A percentile compares a stretch with the other conserved stretches of the same genome.
Conservation (phyloP, 331 rosid species). For the Spiraea crenata region DNA sequence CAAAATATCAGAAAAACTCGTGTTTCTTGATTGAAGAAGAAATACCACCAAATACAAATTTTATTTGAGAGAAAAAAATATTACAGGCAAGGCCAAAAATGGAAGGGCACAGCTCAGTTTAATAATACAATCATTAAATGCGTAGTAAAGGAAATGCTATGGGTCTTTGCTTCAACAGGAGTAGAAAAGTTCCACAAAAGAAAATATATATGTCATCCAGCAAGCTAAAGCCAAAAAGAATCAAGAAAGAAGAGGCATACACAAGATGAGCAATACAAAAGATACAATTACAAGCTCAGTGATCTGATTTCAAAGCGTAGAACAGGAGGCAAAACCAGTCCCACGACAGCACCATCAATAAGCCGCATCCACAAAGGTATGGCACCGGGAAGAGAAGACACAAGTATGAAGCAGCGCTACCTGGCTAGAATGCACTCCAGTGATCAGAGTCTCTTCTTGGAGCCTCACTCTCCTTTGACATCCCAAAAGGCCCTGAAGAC, state of each 20-base stretch:
- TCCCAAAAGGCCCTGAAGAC: constrained; percentile 7
- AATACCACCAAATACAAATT: neutral
- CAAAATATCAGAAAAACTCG: neutral
- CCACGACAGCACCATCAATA: constrained; percentile 20
- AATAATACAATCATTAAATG: constrained; percentile 22
- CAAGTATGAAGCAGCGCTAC: constrained; percentile 16
- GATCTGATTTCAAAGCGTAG: constrained; percentile 30
- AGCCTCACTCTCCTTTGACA: constrained; percentile 16
- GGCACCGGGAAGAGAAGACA: constrained; percentile 24
- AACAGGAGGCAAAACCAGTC: constrained; percentile 26
- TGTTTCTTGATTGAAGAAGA: neutral
- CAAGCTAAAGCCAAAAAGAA: constrained; percentile 4
- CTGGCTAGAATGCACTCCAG: constrained; percentile 72
- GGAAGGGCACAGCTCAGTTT: constrained; percentile 5
- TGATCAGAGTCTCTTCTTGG: constrained; percentile 56
- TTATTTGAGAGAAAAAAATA: constrained; percentile 2
- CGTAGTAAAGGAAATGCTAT: neutral
- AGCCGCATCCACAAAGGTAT: constrained; percentile 24
- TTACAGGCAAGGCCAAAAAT: constrained; percentile 8
- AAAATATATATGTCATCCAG: neutral
- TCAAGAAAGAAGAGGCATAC: constrained; percentile 21
- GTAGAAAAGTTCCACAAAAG: constrained; percentile 1
- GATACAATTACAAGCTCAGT: constrained; percentile 45
- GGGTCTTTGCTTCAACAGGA: neutral
- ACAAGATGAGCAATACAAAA: constrained; percentile 48